Evolutionary conservation across 345 rosid species (phyloP).

Genomic region (Citrus medica): DNA sequence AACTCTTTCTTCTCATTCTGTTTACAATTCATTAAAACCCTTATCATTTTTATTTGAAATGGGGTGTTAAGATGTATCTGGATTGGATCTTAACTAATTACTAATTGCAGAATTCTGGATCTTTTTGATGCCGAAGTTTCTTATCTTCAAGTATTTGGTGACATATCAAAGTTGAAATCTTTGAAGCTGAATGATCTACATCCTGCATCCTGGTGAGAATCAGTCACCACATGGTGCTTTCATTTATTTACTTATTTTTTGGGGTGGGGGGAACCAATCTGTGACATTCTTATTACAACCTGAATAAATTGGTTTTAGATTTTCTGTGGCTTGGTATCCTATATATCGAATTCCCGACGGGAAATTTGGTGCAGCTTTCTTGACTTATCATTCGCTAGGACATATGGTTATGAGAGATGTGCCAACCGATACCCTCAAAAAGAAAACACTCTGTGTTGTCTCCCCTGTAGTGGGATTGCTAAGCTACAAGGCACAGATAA

Average conservation of each 20-base stretch:
- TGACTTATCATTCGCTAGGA: constrained; percentile 29
- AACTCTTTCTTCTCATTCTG: background rate
- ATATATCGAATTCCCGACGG: constrained; percentile 26
- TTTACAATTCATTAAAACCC: background rate
- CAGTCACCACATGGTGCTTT: background rate
- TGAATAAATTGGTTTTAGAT: constrained; percentile 15
- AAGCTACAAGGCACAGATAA: constrained; percentile 26
- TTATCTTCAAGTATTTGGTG: constrained; percentile 21
- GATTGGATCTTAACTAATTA: background rate
- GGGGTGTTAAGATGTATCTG: background rate
- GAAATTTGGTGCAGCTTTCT: constrained; percentile 23
- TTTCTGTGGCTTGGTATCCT: constrained; percentile 38
- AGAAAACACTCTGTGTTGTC: background rate
- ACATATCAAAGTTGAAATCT: constrained; percentile 21
- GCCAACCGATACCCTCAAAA: constrained; percentile 10
- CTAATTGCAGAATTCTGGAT: constrained; percentile 24
- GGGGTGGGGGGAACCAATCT: background rate
- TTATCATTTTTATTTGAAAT: background rate
- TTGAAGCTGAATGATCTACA: constrained; percentile 24
- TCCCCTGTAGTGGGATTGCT: constrained; percentile 24
- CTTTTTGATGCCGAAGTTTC: constrained; percentile 9
- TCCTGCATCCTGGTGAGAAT: constrained; percentile 28
- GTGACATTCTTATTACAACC: background rate
- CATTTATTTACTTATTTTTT: background rate
- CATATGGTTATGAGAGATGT: constrained; percentile 2